These are phyloP conservation scores for Botrytis paeoniae DNA, from an alignment of 2,329 filamentous ascomycete species.

Conservation along the genomic window DNA sequence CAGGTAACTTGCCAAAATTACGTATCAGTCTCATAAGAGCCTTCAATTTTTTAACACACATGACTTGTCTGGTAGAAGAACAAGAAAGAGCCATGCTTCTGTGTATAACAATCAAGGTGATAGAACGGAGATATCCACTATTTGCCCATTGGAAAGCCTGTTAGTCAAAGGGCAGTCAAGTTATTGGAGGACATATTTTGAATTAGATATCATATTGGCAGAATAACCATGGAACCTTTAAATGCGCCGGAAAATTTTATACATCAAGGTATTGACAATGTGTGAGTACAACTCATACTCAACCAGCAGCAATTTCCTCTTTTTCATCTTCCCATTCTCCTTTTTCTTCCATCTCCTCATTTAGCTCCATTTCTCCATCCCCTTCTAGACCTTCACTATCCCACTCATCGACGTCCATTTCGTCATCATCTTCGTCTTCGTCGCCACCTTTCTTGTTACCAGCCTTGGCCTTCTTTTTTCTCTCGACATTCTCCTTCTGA, in stretches of 20 bases:
- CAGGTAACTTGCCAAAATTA: background rate
- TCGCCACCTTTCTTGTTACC: conserved; percentile 47
- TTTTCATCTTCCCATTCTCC: conserved; percentile 38
- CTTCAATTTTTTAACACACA: background rate
- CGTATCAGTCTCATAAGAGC: background rate
- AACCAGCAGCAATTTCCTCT: conserved; percentile 38
- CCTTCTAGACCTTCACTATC: conserved; percentile 39
- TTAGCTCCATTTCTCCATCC: conserved; percentile 37
- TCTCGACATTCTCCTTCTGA: conserved; percentile 88
- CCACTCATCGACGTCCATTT: conserved; percentile 46
- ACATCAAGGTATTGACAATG: background rate
- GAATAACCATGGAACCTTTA: background rate
- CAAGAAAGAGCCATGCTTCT: background rate
- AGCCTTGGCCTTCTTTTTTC: conserved; percentile 64
- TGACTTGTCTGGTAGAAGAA: background rate
- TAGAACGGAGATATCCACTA: background rate
- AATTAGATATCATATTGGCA: conserved; percentile 11
- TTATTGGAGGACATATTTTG: background rate
- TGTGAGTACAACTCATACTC: background rate
- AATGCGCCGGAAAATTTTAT: background rate
- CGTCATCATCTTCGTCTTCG: conserved; percentile 51
- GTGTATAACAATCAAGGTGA: background rate
- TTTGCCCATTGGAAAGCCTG: background rate
- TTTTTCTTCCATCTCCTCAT: conserved; percentile 37
- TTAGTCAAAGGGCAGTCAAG: background rate